Conservation (phyloP, 257 asterid genomes). For the Cynanchum wilfordii region DNA sequence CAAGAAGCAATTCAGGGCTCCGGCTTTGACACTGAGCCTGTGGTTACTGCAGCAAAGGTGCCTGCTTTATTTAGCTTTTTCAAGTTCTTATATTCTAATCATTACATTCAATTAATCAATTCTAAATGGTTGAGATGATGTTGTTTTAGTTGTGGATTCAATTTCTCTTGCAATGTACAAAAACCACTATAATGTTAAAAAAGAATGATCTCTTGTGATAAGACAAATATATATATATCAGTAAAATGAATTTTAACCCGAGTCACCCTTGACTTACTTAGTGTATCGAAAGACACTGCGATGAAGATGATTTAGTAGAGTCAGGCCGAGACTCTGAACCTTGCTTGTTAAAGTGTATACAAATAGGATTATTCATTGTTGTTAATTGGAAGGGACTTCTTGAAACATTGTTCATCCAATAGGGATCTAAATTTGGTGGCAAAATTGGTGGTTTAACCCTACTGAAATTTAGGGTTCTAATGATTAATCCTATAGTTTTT, state of each 20-base stretch:
- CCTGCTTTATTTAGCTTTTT: background rate
- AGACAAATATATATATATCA: too few relatives aligned
- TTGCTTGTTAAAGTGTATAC: too few relatives aligned
- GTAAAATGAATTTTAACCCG: too few relatives aligned
- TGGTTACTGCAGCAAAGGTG: constrained; percentile 75
- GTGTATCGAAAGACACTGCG: too few relatives aligned
- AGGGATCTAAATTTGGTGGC: background rate
- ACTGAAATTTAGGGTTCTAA: background rate
- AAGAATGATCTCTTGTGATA: too few relatives aligned
- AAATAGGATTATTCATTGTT: too few relatives aligned
- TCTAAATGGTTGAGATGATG: background rate
- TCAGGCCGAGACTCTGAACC: too few relatives aligned
- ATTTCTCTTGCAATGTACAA: background rate
- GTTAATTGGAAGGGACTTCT: background rate
- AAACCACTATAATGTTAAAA: background rate
- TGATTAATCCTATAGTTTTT: background rate
- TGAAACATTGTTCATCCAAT: background rate
- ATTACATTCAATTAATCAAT: background rate
- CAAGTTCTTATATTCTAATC: background rate
- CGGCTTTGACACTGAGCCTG: constrained; percentile 78
- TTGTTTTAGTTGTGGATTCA: background rate
- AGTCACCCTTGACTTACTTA: too few relatives aligned
- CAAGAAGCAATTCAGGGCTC: constrained; percentile 84
- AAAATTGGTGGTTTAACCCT: background rate
- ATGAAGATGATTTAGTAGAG: too few relatives aligned